Base-by-base conservation (phyloP, 2,329 filamentous ascomycete genomes). In the Ceratocystis cacaofunesta region DNA sequence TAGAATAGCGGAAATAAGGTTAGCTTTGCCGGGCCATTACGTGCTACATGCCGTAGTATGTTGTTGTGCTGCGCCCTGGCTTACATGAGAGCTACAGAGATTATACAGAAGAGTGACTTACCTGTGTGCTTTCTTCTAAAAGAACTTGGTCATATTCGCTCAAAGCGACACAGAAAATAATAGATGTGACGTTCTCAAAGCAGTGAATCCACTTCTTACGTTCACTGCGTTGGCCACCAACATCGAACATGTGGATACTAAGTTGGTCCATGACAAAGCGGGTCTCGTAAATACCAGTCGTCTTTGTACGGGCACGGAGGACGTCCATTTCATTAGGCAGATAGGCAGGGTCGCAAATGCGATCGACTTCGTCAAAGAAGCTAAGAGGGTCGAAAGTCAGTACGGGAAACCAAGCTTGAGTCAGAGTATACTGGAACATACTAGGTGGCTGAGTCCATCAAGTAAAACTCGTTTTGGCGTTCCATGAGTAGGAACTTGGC, bases 161-260 rank as follows among this genome's bases (percentile, higher is more conserved):
- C 71, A 99, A 78, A 17, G 94, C 94, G 68, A 99, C 94, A 73
- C 94, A 99, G 77, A 99, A 99, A 70, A 99, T 99, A 75, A 99
- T 99, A 3, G 94, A 97, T 55, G 94, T 99, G 72, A 99, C 94
- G 72, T 97, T 97, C 76, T 99, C 94, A 75, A 99, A 99, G 78
- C 94, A 99, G 78, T 99, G 94, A 73, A 99, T 99, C 94, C 94
- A 99, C 79, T 99, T 99, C 80, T 99, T 99, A 69, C 94, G 85
- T 77, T 99, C 94, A 75, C 92, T 97, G 73, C 94, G 82, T 77
- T 99, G 94, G 28, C 94, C 94, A 69, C 94, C 94, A 3, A 99
- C 94, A 75, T 99, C 94, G 74, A 99, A 99, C 94, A 99, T 99
- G 78, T 99, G 94, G 78, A 99, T 99, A 77, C 92, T 97, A 68